Percentiles rank a stretch among this genome's conserved stretches.
Conservation (phyloP, 139 green algal genomes). For the Ettlia oleoabundans region DNA sequence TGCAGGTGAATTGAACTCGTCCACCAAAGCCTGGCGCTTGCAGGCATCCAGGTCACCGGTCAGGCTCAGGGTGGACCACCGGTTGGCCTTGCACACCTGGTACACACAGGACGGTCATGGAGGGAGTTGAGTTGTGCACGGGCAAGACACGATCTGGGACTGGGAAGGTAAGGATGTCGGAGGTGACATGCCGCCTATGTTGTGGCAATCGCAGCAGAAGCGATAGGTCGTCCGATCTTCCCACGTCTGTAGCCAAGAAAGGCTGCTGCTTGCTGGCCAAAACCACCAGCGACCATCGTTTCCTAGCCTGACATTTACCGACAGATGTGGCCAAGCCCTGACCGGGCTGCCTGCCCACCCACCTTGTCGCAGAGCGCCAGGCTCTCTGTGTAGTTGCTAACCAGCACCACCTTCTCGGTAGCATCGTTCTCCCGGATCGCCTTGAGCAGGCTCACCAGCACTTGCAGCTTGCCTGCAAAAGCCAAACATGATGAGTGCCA, state of each 20-base stretch:
- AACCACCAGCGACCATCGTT: too few species aligned
- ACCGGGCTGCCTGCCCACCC: background rate
- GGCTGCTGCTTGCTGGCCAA: too few species aligned
- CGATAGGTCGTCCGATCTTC: too few species aligned
- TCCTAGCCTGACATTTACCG: too few species aligned
- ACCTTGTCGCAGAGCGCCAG: conserved; percentile 81
- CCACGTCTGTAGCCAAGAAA: background rate
- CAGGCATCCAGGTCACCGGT: conserved; percentile 86
- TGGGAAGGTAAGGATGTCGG: too few species aligned
- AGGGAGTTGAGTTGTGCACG: too few species aligned
- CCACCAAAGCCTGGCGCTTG: conserved; percentile 88
- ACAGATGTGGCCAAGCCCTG: too few species aligned
- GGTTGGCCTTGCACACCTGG: conserved; percentile 80
- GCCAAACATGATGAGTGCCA: too few species aligned
- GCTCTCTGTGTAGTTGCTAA: conserved; percentile 92
- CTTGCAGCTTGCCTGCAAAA: conserved; percentile 63
- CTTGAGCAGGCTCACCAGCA: conserved; percentile 68
- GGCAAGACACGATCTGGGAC: too few species aligned
- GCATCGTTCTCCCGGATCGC: conserved; percentile 46
- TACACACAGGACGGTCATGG: background rate
- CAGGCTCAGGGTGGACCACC: conserved; percentile 86
- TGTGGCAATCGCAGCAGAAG: too few species aligned
- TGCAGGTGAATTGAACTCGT: conserved; percentile 53
- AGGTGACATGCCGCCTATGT: too few species aligned
- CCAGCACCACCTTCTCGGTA: conserved; percentile 85